Conservation (phyloP, 257 asterid species). For the Gardenia jasminoides region DNA sequence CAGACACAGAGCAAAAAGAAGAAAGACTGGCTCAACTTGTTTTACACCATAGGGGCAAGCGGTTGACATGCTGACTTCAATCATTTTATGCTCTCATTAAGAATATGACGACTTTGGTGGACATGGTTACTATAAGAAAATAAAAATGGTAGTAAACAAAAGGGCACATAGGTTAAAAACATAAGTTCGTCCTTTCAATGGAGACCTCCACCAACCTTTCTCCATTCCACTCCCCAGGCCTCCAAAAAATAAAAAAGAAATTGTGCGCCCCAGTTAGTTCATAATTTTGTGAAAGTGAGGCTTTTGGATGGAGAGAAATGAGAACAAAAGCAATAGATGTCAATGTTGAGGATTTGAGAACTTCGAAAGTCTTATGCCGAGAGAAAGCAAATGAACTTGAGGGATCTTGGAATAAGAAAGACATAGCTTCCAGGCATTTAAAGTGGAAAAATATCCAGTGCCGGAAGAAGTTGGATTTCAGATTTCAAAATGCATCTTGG, state of each 20-base stretch:
- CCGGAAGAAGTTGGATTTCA: background rate
- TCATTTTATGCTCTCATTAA: background rate
- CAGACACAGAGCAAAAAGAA: too few relatives aligned
- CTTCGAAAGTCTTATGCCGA: background rate
- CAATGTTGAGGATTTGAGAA: background rate
- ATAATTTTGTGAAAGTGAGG: background rate
- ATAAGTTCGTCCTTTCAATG: background rate
- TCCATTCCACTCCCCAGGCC: background rate
- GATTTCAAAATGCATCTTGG: background rate
- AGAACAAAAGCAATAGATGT: background rate
- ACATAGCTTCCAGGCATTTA: background rate
- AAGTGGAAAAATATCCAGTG: background rate
- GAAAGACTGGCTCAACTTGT: background rate
- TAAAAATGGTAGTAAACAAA: background rate
- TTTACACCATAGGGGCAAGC: background rate
- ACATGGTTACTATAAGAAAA: background rate
- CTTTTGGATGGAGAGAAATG: background rate
- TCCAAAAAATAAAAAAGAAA: background rate
- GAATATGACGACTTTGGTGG: background rate
- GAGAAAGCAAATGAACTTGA: background rate
- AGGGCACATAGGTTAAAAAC: background rate
- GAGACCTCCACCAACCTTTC: background rate
- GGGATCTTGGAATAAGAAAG: background rate
- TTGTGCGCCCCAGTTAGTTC: background rate
- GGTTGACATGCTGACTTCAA: background rate